These are phyloP conservation scores for Neurospora terricola DNA, from an alignment of 495 filamentous ascomycete species.

Conservation along the genomic window DNA sequence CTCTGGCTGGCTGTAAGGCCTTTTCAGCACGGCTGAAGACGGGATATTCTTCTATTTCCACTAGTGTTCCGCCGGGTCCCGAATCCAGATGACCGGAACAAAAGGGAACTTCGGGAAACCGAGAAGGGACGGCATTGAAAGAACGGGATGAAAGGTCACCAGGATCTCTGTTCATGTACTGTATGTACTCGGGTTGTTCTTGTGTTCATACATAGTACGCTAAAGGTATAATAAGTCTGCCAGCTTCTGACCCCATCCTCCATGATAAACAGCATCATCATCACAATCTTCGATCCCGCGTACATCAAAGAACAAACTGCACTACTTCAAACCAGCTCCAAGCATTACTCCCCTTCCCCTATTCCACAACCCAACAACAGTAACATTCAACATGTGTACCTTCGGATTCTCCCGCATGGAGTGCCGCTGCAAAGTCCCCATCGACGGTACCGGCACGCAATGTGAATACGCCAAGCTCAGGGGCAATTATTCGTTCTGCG, in stretches of 20 bases:
- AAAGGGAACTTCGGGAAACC: not conserved
- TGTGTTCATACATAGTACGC: too few relatives aligned
- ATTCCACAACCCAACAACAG: not conserved
- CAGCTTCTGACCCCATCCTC: too few relatives aligned
- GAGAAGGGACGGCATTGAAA: not conserved
- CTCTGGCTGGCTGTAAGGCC: too few relatives aligned
- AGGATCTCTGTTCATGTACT: not conserved
- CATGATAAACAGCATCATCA: too few relatives aligned
- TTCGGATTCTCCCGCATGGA: not conserved
- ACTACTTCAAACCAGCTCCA: too few relatives aligned
- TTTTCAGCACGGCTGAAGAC: too few relatives aligned
- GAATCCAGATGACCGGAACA: not conserved
- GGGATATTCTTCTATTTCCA: too few relatives aligned
- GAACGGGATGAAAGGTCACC: not conserved
- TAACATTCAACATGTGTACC: not conserved
- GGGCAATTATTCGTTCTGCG: not conserved
- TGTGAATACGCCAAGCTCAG: not conserved
- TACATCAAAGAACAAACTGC: too few relatives aligned
- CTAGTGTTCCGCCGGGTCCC: too few relatives aligned
- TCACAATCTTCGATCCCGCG: too few relatives aligned
- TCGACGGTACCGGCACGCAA: not conserved
- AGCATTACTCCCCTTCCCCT: not conserved
- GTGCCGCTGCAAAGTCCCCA: not conserved
- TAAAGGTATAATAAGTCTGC: too few relatives aligned
- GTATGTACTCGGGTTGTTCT: too few relatives aligned